These are phyloP conservation scores for Uromyces viciae-fabae DNA, from an alignment of 1,284 basidiomycete species.

Conservation along the genomic window DNA sequence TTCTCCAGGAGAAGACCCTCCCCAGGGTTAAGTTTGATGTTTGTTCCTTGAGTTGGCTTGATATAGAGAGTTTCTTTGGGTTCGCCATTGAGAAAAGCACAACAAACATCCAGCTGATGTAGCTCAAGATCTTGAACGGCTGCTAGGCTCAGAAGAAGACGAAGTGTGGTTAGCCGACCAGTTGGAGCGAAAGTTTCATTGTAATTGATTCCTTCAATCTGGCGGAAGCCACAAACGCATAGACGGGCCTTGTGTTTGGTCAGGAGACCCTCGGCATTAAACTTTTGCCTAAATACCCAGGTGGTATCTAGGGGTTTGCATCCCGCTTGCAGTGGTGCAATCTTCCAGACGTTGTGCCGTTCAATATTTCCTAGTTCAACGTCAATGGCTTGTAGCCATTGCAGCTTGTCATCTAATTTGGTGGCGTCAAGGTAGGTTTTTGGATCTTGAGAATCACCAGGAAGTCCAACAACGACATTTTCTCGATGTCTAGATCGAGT, in stretches of 20 bases:
- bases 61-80: slow-evolving; percentile 15
- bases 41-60: background rate
- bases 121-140: slow-evolving; percentile 29
- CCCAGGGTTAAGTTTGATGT: background rate
- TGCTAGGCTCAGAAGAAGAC: slow-evolving; percentile 43
- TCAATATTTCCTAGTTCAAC: background rate
- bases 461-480: background rate
- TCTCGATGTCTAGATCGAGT: background rate
- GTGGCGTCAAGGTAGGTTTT: background rate
- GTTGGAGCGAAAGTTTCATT: slow-evolving; percentile 46
- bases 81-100: slow-evolving; percentile 44
- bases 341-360: background rate
- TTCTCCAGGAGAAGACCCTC: background rate
- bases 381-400: background rate
- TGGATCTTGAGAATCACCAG: background rate
- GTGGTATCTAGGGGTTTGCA: background rate
- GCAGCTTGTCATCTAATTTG: background rate
- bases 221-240: slow-evolving; percentile 44
- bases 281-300: background rate
- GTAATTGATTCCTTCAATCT: slow-evolving; percentile 42
- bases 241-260: slow-evolving; percentile 45
- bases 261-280: background rate
- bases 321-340: background rate
- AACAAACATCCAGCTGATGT: slow-evolving; percentile 41
- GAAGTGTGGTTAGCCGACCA: background rate